A percentile compares a stretch with the other conserved stretches of the same genome.
These are phyloP conservation scores for Hymenoscyphus repandus DNA, from an alignment of 2,329 filamentous ascomycete genomes.

Conservation along the genomic window DNA sequence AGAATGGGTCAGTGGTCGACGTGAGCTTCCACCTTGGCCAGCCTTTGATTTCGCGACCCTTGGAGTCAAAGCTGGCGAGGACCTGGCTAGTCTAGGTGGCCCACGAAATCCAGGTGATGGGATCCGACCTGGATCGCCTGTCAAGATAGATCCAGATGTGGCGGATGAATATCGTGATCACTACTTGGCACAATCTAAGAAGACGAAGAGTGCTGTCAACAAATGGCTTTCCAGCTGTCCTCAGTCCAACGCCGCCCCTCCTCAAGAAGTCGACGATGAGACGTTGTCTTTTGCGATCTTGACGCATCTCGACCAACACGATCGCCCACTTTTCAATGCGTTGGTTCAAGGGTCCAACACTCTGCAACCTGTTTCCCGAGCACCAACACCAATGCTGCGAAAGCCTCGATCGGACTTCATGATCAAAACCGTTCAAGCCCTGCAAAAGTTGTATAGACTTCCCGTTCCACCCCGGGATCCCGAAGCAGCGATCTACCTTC, in stretches of 20 bases:
- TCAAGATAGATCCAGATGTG: constrained; percentile 86
- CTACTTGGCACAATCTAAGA: constrained; percentile 86
- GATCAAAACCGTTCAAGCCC: constrained; percentile 66
- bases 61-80: constrained; percentile 54
- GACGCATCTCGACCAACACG: constrained; percentile 72
- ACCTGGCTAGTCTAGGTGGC: constrained; percentile 45
- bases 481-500: constrained; percentile 78
- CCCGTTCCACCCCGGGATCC: constrained; percentile 71
- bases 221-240: constrained; percentile 81
- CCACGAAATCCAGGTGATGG: constrained; percentile 54
- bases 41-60: constrained; percentile 71
- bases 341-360: constrained; percentile 58
- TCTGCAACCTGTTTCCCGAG: constrained; percentile 50
- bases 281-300: constrained; percentile 90
- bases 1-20: constrained; percentile 83
- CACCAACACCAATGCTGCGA: constrained; percentile 60
- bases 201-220: constrained; percentile 86
- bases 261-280: constrained; percentile 89
- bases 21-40: constrained; percentile 83
- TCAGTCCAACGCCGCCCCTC: constrained; percentile 63
- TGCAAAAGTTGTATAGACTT: constrained; percentile 82
- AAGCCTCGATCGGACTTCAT: constrained; percentile 68
- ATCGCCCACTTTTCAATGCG: constrained; percentile 77
- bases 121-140: constrained; percentile 52
- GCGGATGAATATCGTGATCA: constrained; percentile 90